Evolutionary conservation across 2,329 filamentous ascomycete genomes (phyloP), one percentile per base, ranked within the genome.

Genomic region (Penicillium vulpinum): DNA sequence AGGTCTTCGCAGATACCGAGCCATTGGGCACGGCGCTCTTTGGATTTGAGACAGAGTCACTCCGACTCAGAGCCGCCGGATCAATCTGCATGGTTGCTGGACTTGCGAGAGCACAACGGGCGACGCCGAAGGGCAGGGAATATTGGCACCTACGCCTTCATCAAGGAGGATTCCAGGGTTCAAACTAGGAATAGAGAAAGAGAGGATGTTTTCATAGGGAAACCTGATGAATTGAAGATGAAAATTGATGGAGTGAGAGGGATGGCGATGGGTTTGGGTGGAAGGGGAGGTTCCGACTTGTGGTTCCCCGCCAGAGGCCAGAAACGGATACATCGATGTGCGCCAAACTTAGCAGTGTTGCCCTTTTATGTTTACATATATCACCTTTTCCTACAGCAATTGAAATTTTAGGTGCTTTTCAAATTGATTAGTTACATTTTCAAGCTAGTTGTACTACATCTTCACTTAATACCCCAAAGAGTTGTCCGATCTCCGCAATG

Each of bases 381-480:
- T 35, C 15, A 35, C 15, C 2, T 35, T 38, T 4, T 10, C 29
- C 6, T 52, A 46, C 44, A n/a, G n/a, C n/a, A 31, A 35, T 21
- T 16, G 29, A 16, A 21, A 10, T 28, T 35, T 29, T 22, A 22
- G 6, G 18, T 33, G 33, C 2, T 16, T 46, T 52, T 46, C 31
- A 24, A 24, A 33, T 43, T 29, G 24, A 40, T 51, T 28, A 13
- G 36, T 29, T 53, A 40, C 7, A 33, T 45, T 41, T 56, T 64
- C 73, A 82, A 64, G 82, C 75, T 58, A 88, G 73, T 69, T 82
- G 82, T 59, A 88, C 72, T 61, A 81, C 80, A 63, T 88, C 84
- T 67, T 88, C 85, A 68, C 84, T 80, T 54, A 88, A 67, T 16
- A 84, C 80, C 6, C 85, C 85, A 70, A 86, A 88, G 18, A 88